phyloP scores from a whole-genome alignment of 2,329 filamentous ascomycete genomes.

The Fusarium anthophilum region DNA sequence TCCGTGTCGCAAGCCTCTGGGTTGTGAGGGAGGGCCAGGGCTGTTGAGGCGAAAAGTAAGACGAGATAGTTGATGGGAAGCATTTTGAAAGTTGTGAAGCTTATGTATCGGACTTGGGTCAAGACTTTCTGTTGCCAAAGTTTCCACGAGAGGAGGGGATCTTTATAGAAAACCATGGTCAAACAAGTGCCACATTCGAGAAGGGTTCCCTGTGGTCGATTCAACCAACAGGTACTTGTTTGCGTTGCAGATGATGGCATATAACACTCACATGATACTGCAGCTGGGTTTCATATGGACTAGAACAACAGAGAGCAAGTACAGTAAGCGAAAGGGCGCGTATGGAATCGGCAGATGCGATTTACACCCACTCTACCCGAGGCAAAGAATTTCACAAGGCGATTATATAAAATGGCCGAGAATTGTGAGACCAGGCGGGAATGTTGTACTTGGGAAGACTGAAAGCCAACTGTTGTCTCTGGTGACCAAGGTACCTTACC shows the following conservation, averaged over 20 bases:
- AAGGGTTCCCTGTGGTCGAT: background rate
- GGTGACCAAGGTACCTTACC: background rate
- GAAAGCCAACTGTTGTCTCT: background rate
- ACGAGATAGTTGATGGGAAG: slow-evolving; percentile 2
- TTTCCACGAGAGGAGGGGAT: background rate
- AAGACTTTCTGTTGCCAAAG: background rate
- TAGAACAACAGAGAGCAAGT: background rate
- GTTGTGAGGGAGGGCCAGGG: slow-evolving; percentile 13
- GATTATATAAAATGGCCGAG: slow-evolving; percentile 17
- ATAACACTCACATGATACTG: background rate
- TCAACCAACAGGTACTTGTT: background rate
- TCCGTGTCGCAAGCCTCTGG: background rate
- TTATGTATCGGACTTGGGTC: background rate
- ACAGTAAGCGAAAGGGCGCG: slow-evolving; percentile 1
- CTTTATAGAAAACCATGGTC: slow-evolving; percentile 4
- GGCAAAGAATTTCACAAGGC: slow-evolving; percentile 7
- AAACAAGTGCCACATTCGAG: slow-evolving; percentile 8
- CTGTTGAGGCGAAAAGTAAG: slow-evolving; percentile 7
- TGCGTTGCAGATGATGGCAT: slow-evolving; percentile 12
- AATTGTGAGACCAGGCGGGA: background rate
- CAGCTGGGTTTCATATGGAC: background rate
- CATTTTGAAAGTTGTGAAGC: slow-evolving; percentile 2
- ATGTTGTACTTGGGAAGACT: background rate
- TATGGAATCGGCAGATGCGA: slow-evolving; percentile 20
- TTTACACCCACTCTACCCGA: slow-evolving; percentile 9